Base-by-base conservation (phyloP, 2,329 filamentous ascomycete species). In the Setomelanomma holmii region DNA sequence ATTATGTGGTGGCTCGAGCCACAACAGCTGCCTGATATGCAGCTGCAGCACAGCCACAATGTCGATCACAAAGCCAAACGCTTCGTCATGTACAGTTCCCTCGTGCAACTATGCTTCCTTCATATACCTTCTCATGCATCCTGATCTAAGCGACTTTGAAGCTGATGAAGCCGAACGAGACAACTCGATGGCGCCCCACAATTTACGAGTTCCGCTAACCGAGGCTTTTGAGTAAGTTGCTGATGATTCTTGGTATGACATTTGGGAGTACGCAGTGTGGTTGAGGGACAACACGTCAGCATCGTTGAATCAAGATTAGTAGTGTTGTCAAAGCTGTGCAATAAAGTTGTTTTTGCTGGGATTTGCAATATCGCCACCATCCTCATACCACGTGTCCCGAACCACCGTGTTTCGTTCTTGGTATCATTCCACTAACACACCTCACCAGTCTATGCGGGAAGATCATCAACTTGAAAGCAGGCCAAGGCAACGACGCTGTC, bases 151-250 rank as follows among this genome's bases (percentile, higher is more conserved):
- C 6, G 41, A 45, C 7, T 45, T 30, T 16, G 33, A 24, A 17
- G 7, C 8, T 14, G 17, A 22, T 6, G 23, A 14, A 11, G 33
- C 34, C n/a, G 20, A 38, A 17, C 23, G 33, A 20, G 20, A 36
- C 14, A 24, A 27, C 12, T 10, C 8, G 6, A 45, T 45, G 42
- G 33, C 33, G 14, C 42, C 33, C 10, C 22, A 4, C 11, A 45
- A 36, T 21, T n/a, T 17, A 38, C 42, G 42, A 20, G 33, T 45
- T 21, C 42, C 42, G 16, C 11, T 45, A 10, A 1, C 11, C 20
- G 42, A 23, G 22, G 42, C 42, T 45, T 38, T 36, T 17, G 42
- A 45, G 42, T 45, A 17, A 45, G 33, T 36, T 17, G 16, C 34
- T 14, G 34, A n/a, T 36, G 3, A 8, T 14, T 30, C 5, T 36